Conservation (phyloP, 331 rosid species). For the Pyrus hybrid region DNA sequence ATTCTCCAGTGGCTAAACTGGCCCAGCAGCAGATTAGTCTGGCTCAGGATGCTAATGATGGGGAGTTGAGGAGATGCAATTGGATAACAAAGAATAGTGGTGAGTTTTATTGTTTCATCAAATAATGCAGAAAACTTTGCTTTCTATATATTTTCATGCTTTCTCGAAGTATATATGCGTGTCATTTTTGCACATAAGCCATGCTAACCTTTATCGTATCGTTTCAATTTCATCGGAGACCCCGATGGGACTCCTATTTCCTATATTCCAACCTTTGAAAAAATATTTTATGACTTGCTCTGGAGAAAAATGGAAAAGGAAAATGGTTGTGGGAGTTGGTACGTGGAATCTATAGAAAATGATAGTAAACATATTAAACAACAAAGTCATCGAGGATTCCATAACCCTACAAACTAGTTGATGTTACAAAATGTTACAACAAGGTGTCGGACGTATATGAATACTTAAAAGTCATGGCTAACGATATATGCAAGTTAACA, state of each 20-base stretch:
- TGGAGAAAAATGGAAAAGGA: not conserved
- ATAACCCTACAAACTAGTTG: not conserved
- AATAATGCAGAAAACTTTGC: not conserved
- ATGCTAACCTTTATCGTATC: not conserved
- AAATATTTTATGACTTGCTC: not conserved
- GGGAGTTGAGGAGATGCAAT: slow-evolving; percentile 77
- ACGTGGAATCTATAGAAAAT: slow-evolving; percentile 15
- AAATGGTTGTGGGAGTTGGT: slow-evolving; percentile 6
- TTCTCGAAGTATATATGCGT: not conserved
- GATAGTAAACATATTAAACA: not conserved
- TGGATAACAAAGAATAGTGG: slow-evolving; percentile 93
- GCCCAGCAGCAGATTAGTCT: slow-evolving; percentile 24
- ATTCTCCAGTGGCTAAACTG: slow-evolving; percentile 21
- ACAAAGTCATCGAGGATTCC: not conserved
- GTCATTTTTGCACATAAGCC: not conserved
- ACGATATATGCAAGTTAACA: not conserved
- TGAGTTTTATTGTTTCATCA: slow-evolving; percentile 16
- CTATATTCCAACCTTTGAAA: not conserved
- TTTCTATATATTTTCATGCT: not conserved
- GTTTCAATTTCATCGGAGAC: not conserved
- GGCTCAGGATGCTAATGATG: slow-evolving; percentile 31
- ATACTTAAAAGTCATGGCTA: not conserved
- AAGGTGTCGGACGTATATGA: no score
- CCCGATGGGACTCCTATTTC: not conserved
- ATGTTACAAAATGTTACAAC: no score